Percentiles rank a stretch among this genome's conserved stretches.
Conservation (phyloP, 164 flowering plant genomes). For the Dillenia suffruticosa region DNA sequence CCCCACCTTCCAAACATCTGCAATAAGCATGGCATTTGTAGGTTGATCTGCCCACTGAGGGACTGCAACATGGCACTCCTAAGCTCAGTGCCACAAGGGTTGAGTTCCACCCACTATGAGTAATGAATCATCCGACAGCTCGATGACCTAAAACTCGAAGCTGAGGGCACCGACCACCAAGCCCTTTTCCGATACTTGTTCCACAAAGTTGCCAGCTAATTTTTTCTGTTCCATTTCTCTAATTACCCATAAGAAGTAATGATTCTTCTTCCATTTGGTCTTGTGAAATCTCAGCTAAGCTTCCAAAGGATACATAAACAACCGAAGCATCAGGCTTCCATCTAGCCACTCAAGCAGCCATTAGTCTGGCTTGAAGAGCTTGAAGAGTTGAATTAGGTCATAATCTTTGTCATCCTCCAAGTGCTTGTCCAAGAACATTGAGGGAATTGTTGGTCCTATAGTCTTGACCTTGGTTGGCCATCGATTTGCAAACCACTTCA, state of each 20-base stretch:
- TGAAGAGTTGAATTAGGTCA: conserved; percentile 4
- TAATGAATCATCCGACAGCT: conserved; percentile 29
- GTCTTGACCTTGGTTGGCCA: conserved; percentile 12
- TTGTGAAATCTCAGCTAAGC: conserved; percentile 4
- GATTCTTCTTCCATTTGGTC: conserved; percentile 20
- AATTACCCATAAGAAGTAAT: conserved; percentile 26
- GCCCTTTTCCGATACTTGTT: conserved; percentile 13
- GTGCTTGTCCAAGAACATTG: conserved; percentile 22
- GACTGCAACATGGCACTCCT: conserved; percentile 29
- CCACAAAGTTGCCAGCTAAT: conserved; percentile 1
- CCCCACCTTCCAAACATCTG: conserved; percentile 27
- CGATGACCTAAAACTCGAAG: conserved; percentile 17
- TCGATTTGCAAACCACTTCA: conserved; percentile 12
- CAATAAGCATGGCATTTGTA: conserved; percentile 28
- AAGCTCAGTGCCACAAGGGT: conserved; percentile 27
- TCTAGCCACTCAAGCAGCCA: conserved; percentile 17
- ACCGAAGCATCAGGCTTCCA: conserved; percentile 10
- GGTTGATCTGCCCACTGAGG: conserved; percentile 35
- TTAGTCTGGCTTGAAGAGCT: conserved; percentile 1
- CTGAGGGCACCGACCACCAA: conserved; percentile 34
- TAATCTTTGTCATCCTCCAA: conserved; percentile 20
- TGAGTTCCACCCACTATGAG: conserved; percentile 37
- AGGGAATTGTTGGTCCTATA: conserved; percentile 34
- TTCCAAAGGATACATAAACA: conserved; percentile 25
- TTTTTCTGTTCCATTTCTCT: conserved; percentile 10